These are phyloP conservation scores for Penicillium antarcticum DNA, from an alignment of 495 filamentous ascomycete genomes.

Conservation along the genomic window DNA sequence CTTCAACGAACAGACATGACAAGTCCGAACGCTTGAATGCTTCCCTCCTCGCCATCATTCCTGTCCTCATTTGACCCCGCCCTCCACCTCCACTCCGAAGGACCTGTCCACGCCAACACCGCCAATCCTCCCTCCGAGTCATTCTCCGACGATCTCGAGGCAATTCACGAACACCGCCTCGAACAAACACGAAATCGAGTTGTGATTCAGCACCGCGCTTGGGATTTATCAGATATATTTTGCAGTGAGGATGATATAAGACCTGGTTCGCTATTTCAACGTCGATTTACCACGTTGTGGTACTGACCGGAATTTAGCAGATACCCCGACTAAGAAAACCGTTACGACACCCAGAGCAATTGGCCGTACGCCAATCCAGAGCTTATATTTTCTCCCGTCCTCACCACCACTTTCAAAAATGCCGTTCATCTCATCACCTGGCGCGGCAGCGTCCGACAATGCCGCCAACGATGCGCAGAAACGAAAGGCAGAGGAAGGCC, in stretches of 20 bases:
- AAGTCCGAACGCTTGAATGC: slow-evolving; percentile 29
- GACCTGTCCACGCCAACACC: slow-evolving; percentile 14
- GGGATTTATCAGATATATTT: slow-evolving; percentile 57
- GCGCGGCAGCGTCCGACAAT: slow-evolving; percentile 3
- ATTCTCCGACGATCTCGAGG: slow-evolving; percentile 61
- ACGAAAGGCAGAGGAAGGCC: slow-evolving; percentile 46
- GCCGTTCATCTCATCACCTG: slow-evolving; percentile 61
- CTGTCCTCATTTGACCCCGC: slow-evolving; percentile 54
- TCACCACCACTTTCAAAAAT: slow-evolving; percentile 45
- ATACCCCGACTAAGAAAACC: slow-evolving; percentile 37
- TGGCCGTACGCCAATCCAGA: slow-evolving; percentile 12
- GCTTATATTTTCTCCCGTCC: slow-evolving; percentile 23
- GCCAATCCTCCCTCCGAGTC: slow-evolving; percentile 32
- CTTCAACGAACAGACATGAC: slow-evolving; percentile 7
- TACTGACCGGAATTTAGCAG: slow-evolving; percentile 22
- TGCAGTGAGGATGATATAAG: slow-evolving; percentile 58
- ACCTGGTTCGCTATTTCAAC: slow-evolving; percentile 33
- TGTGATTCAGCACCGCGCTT: slow-evolving; percentile 63
- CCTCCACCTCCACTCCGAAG: slow-evolving; percentile 49
- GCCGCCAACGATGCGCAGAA: slow-evolving; percentile 31
- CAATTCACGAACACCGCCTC: slow-evolving; percentile 45
- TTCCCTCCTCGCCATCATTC: slow-evolving; percentile 31
- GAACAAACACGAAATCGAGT: slow-evolving; percentile 55
- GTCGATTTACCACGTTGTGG: background rate
- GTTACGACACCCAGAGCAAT: slow-evolving; percentile 24